Evolutionary conservation across 192 early-diverging fungal genomes (phyloP).

Genomic region (Phlyctochytrium planicorne): DNA sequence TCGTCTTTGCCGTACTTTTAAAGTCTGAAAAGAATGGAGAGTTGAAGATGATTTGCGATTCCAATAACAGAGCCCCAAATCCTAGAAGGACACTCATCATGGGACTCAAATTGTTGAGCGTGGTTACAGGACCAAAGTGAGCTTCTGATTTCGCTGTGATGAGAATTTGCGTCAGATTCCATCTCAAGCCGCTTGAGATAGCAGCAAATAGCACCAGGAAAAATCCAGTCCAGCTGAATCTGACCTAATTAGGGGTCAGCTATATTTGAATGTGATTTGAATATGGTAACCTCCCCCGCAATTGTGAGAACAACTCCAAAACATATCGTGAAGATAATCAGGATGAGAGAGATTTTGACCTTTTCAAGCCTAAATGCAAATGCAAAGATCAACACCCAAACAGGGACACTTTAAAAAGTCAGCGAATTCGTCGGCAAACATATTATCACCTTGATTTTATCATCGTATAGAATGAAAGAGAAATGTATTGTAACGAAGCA

Average conservation of each 20-base stretch:
- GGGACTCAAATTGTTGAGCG: constrained; percentile 82
- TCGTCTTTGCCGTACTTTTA: constrained; percentile 32
- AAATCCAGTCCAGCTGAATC: constrained; percentile 79
- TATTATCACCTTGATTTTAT: constrained; percentile 40
- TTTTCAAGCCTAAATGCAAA: constrained; percentile 83
- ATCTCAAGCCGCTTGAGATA: constrained; percentile 80
- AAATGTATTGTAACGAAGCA: constrained; percentile 58
- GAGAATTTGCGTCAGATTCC: constrained; percentile 86
- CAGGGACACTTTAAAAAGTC: constrained; percentile 35
- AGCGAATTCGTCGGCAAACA: not conserved
- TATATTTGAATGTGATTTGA: not conserved
- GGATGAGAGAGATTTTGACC: constrained; percentile 62
- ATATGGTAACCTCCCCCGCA: constrained; percentile 36
- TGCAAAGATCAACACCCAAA: constrained; percentile 78
- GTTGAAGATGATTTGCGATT: constrained; percentile 34
- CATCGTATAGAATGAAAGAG: constrained; percentile 88
- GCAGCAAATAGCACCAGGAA: constrained; percentile 74
- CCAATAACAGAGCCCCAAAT: constrained; percentile 44
- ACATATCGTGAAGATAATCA: constrained; percentile 76
- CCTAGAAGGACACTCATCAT: constrained; percentile 70
- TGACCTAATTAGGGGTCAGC: no score
- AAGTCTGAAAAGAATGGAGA: constrained; percentile 54
- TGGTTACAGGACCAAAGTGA: constrained; percentile 70
- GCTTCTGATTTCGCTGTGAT: not conserved
- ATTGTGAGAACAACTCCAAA: constrained; percentile 84